Percentiles rank a stretch among this genome's conserved stretches.
These are phyloP conservation scores for Umbelopsis isabellina DNA, from an alignment of 192 early-diverging fungal species.

Conservation along the genomic window DNA sequence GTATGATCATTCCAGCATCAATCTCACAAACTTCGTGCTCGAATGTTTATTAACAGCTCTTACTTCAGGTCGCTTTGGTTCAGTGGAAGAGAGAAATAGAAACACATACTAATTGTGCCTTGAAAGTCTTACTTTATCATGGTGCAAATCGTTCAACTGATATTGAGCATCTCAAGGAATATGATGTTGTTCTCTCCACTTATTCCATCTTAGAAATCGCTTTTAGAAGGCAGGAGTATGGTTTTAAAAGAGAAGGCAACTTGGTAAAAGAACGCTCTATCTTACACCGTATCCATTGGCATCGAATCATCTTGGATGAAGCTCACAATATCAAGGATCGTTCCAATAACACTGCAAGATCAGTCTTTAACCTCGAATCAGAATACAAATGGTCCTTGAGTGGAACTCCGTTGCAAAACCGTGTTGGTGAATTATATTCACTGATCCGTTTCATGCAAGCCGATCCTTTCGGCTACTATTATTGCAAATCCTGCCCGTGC, in stretches of 20 bases:
- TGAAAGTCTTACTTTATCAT: conserved; percentile 75
- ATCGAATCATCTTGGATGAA: conserved; percentile 80
- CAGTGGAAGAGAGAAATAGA: conserved; percentile 88
- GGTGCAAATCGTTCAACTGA: conserved; percentile 67
- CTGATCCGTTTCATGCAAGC: conserved; percentile 87
- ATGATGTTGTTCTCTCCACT: conserved; percentile 81
- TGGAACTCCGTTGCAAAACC: conserved; percentile 93
- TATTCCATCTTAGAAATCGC: conserved; percentile 78
- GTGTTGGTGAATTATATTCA: conserved; percentile 91
- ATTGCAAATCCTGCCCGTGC: conserved; percentile 79
- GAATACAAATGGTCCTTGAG: conserved; percentile 81
- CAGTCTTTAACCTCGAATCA: conserved; percentile 73
- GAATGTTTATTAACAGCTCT: background rate
- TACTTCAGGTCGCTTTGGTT: conserved; percentile 63
- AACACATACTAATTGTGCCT: conserved; percentile 57
- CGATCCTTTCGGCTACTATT: conserved; percentile 86
- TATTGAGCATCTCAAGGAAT: conserved; percentile 55
- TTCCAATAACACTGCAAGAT: conserved; percentile 79
- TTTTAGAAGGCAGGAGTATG: conserved; percentile 74
- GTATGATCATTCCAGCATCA: conserved; percentile 42
- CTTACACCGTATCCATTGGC: conserved; percentile 80
- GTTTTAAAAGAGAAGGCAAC: conserved; percentile 63
- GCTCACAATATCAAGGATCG: conserved; percentile 94
- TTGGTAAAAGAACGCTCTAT: conserved; percentile 66
- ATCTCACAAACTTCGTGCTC: background rate